Evolutionary conservation across 1,284 basidiomycete species (phyloP), one percentile per base, ranked within the genome.

Genomic region (Laetiporus sulphureus): DNA sequence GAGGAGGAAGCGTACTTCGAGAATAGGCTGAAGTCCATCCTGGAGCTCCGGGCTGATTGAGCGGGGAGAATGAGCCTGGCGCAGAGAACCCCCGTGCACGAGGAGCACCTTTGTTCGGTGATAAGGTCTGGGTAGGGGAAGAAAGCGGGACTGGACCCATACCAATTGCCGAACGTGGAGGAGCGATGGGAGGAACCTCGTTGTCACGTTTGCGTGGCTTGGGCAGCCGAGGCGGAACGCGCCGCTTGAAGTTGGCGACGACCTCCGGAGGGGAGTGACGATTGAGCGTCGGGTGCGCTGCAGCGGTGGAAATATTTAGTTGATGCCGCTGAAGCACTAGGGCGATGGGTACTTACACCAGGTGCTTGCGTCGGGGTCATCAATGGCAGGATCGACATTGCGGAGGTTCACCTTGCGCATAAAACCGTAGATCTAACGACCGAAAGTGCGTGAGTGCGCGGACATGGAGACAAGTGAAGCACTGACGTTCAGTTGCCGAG

Each of bases 401-500:
- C 89, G 82, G 51, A 92, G 73, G 69, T 90, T 90, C 58, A 92
- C 85, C 64, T 92, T 92, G 64, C 90, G 87, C 87, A 92, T 92
- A 71, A 91, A 93, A 51, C 90, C 91, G 68, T 93, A 93, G 65
- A 93, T 93, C 90, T 92, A 59, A 49, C 44, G 39, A 38, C 34
- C 51, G 53, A 54, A 56, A 51, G 45, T 45, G 34, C 32, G 41
- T 23, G 31, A 38, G 49, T 46, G 40, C 36, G 42, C 32, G 38
- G 37, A 44, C 44, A 44, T 42, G 40, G 33, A 51, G 39, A 35
- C 39, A 49, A 55, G 52, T 62, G 57, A 56, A 54, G 54, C 58
- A 72, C 82, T 55, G 58, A 92, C 90, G 67, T 93, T 93, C 59
- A 93, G 79, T 75, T 93, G 90, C 64, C 90, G 79, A 49, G 89